Evolutionary conservation across 192 early-diverging fungal genomes (phyloP).

Genomic region (Backusella parvicylindrica): DNA sequence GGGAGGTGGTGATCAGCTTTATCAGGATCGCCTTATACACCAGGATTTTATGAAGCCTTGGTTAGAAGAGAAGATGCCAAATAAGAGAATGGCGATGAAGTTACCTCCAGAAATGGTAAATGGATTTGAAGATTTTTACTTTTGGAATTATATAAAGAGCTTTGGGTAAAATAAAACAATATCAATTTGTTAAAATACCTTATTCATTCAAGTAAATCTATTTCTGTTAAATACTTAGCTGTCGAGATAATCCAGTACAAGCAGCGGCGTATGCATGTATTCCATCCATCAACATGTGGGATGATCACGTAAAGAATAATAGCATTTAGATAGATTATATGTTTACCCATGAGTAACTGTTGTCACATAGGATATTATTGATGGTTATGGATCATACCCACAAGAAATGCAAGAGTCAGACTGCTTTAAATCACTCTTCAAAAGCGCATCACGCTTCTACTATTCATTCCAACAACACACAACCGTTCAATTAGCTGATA

Average conservation of each 20-base stretch:
- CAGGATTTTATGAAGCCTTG: conserved; percentile 27
- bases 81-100: conserved; percentile 13
- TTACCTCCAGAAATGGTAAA: conserved; percentile 2
- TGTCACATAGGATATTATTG: conserved; percentile 55
- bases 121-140: conserved; percentile 25
- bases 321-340: too few species aligned
- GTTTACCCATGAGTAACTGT: neutral
- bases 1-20: conserved; percentile 71
- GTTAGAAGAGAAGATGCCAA: conserved; percentile 9
- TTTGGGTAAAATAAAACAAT: conserved; percentile 18
- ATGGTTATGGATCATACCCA: conserved; percentile 81
- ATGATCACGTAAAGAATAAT: conserved; percentile 62
- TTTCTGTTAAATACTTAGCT: neutral
- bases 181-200: neutral
- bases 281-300: conserved; percentile 70
- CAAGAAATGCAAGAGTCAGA: conserved; percentile 59
- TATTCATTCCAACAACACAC: conserved; percentile 79
- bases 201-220: conserved; percentile 44
- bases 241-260: conserved; percentile 17
- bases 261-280: conserved; percentile 43
- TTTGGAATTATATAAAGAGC: conserved; percentile 21
- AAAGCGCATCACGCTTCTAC: conserved; percentile 68
- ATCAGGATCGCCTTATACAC: conserved; percentile 32
- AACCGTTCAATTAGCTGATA: conserved; percentile 41
- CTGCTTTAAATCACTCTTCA: conserved; percentile 55